These are phyloP conservation scores for Agrocybe chaxingu DNA, from an alignment of 768 basidiomycete species.

Conservation along the genomic window DNA sequence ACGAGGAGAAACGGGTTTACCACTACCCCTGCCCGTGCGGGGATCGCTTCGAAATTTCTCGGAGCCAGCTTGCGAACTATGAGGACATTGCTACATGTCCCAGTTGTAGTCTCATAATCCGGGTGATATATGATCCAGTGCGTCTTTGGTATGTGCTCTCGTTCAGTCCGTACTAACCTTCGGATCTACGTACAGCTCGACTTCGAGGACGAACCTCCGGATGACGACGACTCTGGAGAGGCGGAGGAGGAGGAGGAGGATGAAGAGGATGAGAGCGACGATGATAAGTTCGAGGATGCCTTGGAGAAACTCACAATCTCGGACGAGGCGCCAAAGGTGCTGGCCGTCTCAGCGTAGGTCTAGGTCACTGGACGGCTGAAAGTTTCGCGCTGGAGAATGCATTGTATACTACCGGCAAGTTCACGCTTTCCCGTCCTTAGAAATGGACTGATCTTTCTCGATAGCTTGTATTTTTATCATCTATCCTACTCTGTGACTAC, in stretches of 20 bases:
- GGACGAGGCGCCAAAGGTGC: slow-evolving; percentile 24
- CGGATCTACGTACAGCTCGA: slow-evolving; percentile 54
- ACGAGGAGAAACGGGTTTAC: slow-evolving; percentile 74
- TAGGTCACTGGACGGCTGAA: too few species aligned
- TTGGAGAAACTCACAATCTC: slow-evolving; percentile 58
- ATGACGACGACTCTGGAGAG: slow-evolving; percentile 45
- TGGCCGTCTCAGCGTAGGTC: slow-evolving; percentile 24
- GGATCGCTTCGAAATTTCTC: slow-evolving; percentile 94
- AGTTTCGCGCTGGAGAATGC: neutral
- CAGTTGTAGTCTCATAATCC: slow-evolving; percentile 89
- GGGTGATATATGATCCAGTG: slow-evolving; percentile 94
- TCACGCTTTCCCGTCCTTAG: too few species aligned
- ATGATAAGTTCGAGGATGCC: slow-evolving; percentile 60
- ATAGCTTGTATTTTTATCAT: neutral
- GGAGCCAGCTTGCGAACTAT: slow-evolving; percentile 77
- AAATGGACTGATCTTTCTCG: too few species aligned
- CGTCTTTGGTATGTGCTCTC: slow-evolving; percentile 28
- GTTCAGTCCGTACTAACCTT: slow-evolving; percentile 5
- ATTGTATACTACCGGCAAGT: neutral
- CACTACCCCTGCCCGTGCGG: slow-evolving; percentile 99
- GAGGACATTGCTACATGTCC: slow-evolving; percentile 97
- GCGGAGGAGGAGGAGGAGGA: slow-evolving; percentile 39
- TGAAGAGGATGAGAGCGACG: slow-evolving; percentile 33
- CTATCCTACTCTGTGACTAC: too few species aligned
- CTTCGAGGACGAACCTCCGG: slow-evolving; percentile 72